Evolutionary conservation across 345 rosid species (phyloP).

Genomic region (Hibiscus syriacus): DNA sequence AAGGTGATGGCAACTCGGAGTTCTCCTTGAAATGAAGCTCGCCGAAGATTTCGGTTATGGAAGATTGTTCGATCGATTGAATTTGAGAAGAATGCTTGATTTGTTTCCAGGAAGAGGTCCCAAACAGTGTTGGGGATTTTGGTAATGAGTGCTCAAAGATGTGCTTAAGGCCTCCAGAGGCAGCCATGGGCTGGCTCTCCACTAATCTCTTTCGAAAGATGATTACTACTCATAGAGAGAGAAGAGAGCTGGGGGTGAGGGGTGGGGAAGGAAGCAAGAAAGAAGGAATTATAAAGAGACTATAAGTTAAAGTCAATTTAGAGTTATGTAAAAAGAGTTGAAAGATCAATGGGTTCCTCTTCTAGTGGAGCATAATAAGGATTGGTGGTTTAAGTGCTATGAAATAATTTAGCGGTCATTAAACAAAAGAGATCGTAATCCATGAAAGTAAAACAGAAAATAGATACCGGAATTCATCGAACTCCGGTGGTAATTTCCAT

Average conservation of each 20-base stretch:
- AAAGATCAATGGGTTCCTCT: slow-evolving; percentile 28
- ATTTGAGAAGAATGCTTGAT: slow-evolving; percentile 20
- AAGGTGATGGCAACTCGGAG: slow-evolving; percentile 15
- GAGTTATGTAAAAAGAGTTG: background rate
- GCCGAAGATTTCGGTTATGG: slow-evolving; percentile 62
- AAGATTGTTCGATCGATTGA: slow-evolving; percentile 30
- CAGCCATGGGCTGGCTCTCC: slow-evolving; percentile 43
- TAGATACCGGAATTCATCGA: background rate
- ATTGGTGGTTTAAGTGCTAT: slow-evolving; percentile 23
- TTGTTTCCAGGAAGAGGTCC: slow-evolving; percentile 62
- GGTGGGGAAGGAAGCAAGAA: background rate
- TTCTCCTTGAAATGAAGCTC: slow-evolving; percentile 62
- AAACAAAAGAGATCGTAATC: background rate
- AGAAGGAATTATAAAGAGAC: background rate
- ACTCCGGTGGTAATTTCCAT: background rate
- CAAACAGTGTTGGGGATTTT: slow-evolving; percentile 41
- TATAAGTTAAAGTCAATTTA: background rate
- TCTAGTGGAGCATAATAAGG: slow-evolving; percentile 30
- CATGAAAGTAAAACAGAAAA: background rate
- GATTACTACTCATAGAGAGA: background rate
- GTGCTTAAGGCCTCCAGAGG: slow-evolving; percentile 60
- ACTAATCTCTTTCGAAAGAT: background rate
- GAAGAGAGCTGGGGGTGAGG: background rate
- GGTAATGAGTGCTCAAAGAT: slow-evolving; percentile 54
- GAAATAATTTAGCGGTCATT: slow-evolving; percentile 30